Evolutionary conservation across 1,284 basidiomycete species (phyloP).

Genomic region (Austroboletus rostrupii): DNA sequence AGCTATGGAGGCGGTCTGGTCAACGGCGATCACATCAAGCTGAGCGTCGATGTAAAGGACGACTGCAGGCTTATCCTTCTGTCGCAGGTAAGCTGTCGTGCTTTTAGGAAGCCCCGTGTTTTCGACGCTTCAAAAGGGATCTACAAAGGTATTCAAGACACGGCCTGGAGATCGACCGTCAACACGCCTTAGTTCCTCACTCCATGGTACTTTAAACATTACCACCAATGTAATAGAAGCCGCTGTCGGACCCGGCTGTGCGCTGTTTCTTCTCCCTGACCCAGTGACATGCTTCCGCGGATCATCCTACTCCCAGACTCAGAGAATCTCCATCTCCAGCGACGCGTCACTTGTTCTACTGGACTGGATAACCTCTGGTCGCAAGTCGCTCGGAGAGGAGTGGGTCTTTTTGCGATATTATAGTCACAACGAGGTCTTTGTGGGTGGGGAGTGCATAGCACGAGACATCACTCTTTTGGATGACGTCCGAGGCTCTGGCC

Average conservation of each 20-base stretch:
- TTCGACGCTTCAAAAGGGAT: constrained; percentile 53
- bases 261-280: constrained; percentile 82
- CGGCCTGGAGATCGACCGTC: constrained; percentile 50
- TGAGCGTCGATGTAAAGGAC: constrained; percentile 61
- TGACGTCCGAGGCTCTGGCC: constrained; percentile 29
- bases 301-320: constrained; percentile 80
- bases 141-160: constrained; percentile 88
- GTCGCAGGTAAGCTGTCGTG: constrained; percentile 64
- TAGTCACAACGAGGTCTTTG: constrained; percentile 80
- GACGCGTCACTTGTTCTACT: constrained; percentile 67
- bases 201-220: constrained; percentile 23
- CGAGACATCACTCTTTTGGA: constrained; percentile 78
- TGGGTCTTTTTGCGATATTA: constrained; percentile 88
- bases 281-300: constrained; percentile 87
- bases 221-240: constrained; percentile 58
- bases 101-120: background rate
- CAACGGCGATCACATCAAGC: constrained; percentile 73
- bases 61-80: constrained; percentile 62
- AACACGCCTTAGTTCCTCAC: constrained; percentile 24
- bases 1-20: constrained; percentile 94
- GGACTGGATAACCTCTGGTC: constrained; percentile 90
- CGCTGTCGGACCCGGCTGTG: constrained; percentile 45
- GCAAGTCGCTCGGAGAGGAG: constrained; percentile 74
- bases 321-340: constrained; percentile 65
- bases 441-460: constrained; percentile 60